These are phyloP conservation scores for Fomitiporia mediterranea DNA, from an alignment of 1,284 basidiomycete species.

Conservation along the genomic window DNA sequence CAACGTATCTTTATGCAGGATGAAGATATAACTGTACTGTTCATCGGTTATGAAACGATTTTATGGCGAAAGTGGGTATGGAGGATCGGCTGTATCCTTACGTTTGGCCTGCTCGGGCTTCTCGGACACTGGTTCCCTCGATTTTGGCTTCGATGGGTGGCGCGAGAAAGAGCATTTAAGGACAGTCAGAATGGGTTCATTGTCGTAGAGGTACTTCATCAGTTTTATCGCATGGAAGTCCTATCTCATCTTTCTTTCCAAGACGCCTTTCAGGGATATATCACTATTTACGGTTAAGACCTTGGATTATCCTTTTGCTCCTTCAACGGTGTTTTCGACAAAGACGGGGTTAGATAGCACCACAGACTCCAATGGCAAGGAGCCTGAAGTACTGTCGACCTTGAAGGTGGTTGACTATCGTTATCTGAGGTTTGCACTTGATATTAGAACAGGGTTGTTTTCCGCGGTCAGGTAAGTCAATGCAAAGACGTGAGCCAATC, in stretches of 20 bases:
- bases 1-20: conserved; percentile 89
- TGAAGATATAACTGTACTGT: conserved; percentile 86
- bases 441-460: conserved; percentile 82
- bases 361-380: conserved; percentile 27
- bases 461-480: conserved; percentile 64
- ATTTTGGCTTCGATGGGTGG: conserved; percentile 86
- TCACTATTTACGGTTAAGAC: conserved; percentile 68
- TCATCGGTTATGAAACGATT: conserved; percentile 84
- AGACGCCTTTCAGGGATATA: conserved; percentile 82
- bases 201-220: conserved; percentile 73
- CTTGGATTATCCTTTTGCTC: conserved; percentile 70
- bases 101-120: conserved; percentile 75
- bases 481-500: too few relatives aligned
- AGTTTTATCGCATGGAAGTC: neutral
- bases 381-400: conserved; percentile 38
- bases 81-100: conserved; percentile 65
- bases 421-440: conserved; percentile 87
- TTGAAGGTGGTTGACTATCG: conserved; percentile 75
- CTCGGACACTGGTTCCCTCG: conserved; percentile 92
- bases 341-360: conserved; percentile 22
- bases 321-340: conserved; percentile 72
- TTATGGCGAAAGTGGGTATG: conserved; percentile 66
- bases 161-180: conserved; percentile 80
- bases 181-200: conserved; percentile 70
- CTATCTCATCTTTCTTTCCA: conserved; percentile 22